phyloP scores from a whole-genome alignment of 352 stramenopile genomes.

The Pythium utonaiense region DNA sequence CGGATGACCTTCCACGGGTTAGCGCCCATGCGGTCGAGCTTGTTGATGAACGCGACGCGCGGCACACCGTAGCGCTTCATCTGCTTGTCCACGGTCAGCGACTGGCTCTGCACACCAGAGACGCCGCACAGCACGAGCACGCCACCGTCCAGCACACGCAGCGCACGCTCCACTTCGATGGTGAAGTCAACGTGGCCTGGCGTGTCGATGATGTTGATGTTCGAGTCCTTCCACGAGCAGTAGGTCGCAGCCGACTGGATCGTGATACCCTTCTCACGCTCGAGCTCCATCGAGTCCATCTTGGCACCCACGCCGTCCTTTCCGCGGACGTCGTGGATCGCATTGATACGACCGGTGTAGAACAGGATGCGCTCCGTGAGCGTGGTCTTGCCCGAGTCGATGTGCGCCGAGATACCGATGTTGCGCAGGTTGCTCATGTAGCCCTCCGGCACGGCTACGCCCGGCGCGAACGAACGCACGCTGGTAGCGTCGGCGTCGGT shows the following conservation, averaged over 20 bases:
- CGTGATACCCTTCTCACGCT: conserved; percentile 99
- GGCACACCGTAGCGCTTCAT: conserved; percentile 99
- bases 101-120: conserved; percentile 97
- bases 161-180: conserved; percentile 96
- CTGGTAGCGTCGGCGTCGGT: background rate
- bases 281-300: conserved; percentile 99
- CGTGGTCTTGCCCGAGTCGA: conserved; percentile 99
- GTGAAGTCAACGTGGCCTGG: conserved; percentile 99
- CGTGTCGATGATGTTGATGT: conserved; percentile 99
- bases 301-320: conserved; percentile 99
- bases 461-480: conserved; percentile 42
- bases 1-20: conserved; percentile 95
- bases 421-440: conserved; percentile 90
- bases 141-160: conserved; percentile 98
- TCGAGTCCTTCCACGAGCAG: conserved; percentile 93
- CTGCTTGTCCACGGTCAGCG: conserved; percentile 98
- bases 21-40: conserved; percentile 96
- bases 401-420: conserved; percentile 96
- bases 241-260: conserved; percentile 99
- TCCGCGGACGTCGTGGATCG: conserved; percentile 94
- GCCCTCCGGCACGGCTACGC: conserved; percentile 47
- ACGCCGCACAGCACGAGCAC: conserved; percentile 92
- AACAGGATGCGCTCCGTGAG: conserved; percentile 99
- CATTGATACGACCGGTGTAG: conserved; percentile 98
- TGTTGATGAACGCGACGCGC: conserved; percentile 99